Evolutionary conservation across 2,329 filamentous ascomycete species (phyloP), one percentile per base, ranked within the genome.

Genomic region (Aspergillus unguis): DNA sequence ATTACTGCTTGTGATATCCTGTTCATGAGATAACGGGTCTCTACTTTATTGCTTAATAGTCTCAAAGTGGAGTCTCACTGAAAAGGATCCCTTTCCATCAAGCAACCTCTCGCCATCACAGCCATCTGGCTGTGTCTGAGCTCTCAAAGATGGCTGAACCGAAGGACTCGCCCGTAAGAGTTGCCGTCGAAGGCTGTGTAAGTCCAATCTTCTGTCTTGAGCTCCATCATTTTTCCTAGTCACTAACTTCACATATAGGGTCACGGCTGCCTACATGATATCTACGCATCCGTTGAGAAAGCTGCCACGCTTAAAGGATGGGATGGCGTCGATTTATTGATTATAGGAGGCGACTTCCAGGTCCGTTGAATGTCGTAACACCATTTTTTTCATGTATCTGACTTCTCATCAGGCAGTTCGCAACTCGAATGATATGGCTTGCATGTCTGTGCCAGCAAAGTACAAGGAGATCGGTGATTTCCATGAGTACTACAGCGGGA

Each of bases 331-430:
- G 94, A 99, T 69, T 74, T 96, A 8, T 75, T 99, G 60, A 95
- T 99, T 65, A 96, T 99, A 63, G 90, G 92, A 51, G 94, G 94
- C 28, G 94, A 99, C 68, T 99, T 99, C 60, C 90, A 96, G 77
- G 87, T 87, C 74, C 32, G 28, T 11, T 40, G 41, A 28, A 32
- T 6, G 7, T 28, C 26, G 44, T 10, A 4, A 29, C 11, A 17
- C 26, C 11, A 32, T 35, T 40, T 11, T 9, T 26, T 27, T 57
- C 49, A 37, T 45, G 59, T 46, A 17, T 44, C n/a, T 59, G 40
- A 55, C 48, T 38, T 17, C 6, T 7, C 29, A 6, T 29, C 57
- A 91, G 86, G 86, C 94, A 38, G 85, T 92, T 35, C 89, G 94
- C 62, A 97, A 97, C 76, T 85, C 89, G 7, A 81, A 85, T 58